Evolutionary conservation across 164 flowering plant species (phyloP).

Genomic region (Chimonanthus salicifolius): DNA sequence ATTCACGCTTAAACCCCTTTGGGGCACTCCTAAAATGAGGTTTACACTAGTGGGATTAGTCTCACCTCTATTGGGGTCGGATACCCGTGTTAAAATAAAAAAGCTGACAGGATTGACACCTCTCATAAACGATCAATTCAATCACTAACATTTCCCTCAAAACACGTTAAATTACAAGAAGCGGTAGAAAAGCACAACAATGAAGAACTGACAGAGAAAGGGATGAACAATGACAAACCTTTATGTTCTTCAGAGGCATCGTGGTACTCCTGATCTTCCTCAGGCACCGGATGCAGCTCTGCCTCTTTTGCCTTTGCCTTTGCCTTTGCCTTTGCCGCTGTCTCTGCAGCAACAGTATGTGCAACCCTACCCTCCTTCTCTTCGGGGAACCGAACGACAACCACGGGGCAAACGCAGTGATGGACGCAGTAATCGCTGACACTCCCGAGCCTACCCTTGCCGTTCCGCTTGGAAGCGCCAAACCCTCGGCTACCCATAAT

Average conservation of each 20-base stretch:
- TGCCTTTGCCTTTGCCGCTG: background rate
- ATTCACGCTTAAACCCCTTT: too few relatives aligned
- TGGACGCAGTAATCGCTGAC: conserved; percentile 86
- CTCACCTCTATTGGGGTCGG: too few relatives aligned
- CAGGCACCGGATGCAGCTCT: conserved; percentile 32
- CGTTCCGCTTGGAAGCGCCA: conserved; percentile 41
- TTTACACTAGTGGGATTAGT: too few relatives aligned
- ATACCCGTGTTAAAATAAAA: too few relatives aligned
- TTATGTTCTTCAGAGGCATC: conserved; percentile 41
- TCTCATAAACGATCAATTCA: background rate
- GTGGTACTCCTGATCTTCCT: conserved; percentile 41
- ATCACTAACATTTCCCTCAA: background rate
- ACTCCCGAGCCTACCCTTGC: conserved; percentile 56
- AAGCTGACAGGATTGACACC: too few relatives aligned
- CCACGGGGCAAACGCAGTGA: conserved; percentile 83
- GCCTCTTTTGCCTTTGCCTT: conserved; percentile 14
- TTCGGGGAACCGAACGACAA: conserved; percentile 61
- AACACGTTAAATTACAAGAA: background rate
- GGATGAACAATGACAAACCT: conserved; percentile 11
- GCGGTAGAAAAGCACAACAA: background rate
- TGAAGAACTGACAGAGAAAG: background rate
- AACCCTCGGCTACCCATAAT: conserved; percentile 85
- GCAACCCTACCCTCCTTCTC: conserved; percentile 28
- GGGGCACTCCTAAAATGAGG: too few relatives aligned
- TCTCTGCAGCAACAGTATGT: conserved; percentile 2